A percentile compares a stretch with the other conserved stretches of the same genome.
Evolutionary conservation across 495 filamentous ascomycete genomes (phyloP).

Genomic region (Letharia columbiana): DNA sequence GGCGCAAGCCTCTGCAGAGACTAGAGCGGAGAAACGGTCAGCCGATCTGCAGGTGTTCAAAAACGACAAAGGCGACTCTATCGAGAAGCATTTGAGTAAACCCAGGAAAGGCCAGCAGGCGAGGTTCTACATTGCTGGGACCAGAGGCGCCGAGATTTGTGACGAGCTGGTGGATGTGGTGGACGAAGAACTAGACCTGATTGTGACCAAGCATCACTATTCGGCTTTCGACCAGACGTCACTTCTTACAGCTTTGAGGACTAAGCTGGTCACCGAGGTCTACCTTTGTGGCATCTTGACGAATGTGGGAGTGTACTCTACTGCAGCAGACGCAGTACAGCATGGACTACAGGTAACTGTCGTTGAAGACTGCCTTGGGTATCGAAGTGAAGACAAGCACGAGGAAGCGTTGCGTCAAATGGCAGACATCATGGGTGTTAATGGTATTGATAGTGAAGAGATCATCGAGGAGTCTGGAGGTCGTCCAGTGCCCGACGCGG

Average conservation of each 20-base stretch:
- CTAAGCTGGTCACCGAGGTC: slow-evolving; percentile 78
- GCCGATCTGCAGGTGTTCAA: slow-evolving; percentile 23
- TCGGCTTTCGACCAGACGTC: slow-evolving; percentile 73
- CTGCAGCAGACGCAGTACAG: slow-evolving; percentile 79
- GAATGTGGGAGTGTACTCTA: slow-evolving; percentile 86
- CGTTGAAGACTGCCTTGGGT: slow-evolving; percentile 85
- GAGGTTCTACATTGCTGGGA: slow-evolving; percentile 50
- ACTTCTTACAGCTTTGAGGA: slow-evolving; percentile 61
- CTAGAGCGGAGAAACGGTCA: slow-evolving; percentile 23
- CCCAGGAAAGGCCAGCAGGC: slow-evolving; percentile 35
- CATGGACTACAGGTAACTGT: slow-evolving; percentile 80
- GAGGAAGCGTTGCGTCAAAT: slow-evolving; percentile 69
- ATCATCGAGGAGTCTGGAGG: slow-evolving; percentile 42
- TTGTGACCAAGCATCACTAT: slow-evolving; percentile 75
- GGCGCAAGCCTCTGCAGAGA: slow-evolving; percentile 22
- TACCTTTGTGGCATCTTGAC: slow-evolving; percentile 85
- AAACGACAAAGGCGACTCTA: slow-evolving; percentile 16
- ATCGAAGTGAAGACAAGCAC: slow-evolving; percentile 62
- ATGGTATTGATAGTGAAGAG: slow-evolving; percentile 49
- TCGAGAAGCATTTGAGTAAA: slow-evolving; percentile 29
- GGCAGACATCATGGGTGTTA: slow-evolving; percentile 64
- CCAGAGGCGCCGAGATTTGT: slow-evolving; percentile 60
- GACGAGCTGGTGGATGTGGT: slow-evolving; percentile 49
- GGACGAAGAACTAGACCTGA: slow-evolving; percentile 49
- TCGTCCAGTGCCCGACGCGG: slow-evolving; percentile 30